These are phyloP conservation scores for Cercospora zeae-maydis DNA, from an alignment of 2,329 filamentous ascomycete species.

Conservation along the genomic window DNA sequence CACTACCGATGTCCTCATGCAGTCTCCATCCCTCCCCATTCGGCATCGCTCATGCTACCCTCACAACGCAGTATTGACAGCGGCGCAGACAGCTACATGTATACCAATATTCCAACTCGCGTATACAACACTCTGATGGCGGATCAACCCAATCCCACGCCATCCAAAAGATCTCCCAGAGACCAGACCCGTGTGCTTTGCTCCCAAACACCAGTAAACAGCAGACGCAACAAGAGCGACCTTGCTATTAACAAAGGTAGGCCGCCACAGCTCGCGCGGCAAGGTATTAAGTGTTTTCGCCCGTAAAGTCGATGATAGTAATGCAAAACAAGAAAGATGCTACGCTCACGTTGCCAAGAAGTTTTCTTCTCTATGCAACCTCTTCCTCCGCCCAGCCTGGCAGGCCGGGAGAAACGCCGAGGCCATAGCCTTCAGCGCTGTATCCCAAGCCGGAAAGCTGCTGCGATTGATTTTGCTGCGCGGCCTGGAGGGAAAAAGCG, in stretches of 20 bases:
- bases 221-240: background rate
- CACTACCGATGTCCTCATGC: background rate
- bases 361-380: conserved; percentile 36
- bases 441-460: conserved; percentile 56
- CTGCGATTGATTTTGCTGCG: conserved; percentile 38
- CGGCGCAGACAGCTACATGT: background rate
- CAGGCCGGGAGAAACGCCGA: conserved; percentile 58
- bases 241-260: background rate
- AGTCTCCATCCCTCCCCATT: background rate
- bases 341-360: background rate
- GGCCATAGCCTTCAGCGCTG: conserved; percentile 52
- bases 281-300: background rate
- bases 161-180: background rate
- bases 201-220: background rate
- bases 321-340: conserved; percentile 19
- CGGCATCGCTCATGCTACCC: conserved; percentile 2
- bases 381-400: conserved; percentile 64
- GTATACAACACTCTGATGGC: background rate
- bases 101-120: background rate
- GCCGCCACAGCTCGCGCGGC: background rate
- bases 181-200: background rate
- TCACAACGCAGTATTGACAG: background rate
- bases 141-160: background rate
- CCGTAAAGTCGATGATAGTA: conserved; percentile 13
- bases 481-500: conserved; percentile 57